Percentiles rank a stretch among this genome's conserved stretches.
Conservation (phyloP, 768 basidiomycete genomes). For the Boletellus emodensis region DNA sequence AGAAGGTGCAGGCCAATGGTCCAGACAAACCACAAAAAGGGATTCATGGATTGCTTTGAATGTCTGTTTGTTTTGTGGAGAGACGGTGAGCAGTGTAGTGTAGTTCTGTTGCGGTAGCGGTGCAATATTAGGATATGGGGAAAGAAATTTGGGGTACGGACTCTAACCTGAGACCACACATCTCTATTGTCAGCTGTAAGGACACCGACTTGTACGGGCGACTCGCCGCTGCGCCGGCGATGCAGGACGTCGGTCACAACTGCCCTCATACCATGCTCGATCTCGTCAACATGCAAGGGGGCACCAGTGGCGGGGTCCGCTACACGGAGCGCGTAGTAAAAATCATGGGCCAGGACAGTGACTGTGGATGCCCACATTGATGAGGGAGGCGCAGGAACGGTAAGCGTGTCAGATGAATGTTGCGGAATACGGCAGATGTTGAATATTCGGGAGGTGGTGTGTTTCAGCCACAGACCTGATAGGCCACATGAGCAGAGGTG, state of each 20-base stretch:
- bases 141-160: neutral
- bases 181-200: slow-evolving; percentile 81
- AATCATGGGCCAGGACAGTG: slow-evolving; percentile 69
- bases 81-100: slow-evolving; percentile 60
- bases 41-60: slow-evolving; percentile 68
- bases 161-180: slow-evolving; percentile 68
- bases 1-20: slow-evolving; percentile 53
- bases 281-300: slow-evolving; percentile 34
- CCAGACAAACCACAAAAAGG: slow-evolving; percentile 77
- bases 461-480: slow-evolving; percentile 61
- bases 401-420: slow-evolving; percentile 57
- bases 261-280: slow-evolving; percentile 44
- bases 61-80: slow-evolving; percentile 56
- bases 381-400: slow-evolving; percentile 40
- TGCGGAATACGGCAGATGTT: slow-evolving; percentile 75
- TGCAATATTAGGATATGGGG: neutral
- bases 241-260: slow-evolving; percentile 55
- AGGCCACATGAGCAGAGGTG: neutral
- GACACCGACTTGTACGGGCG: slow-evolving; percentile 58
- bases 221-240: slow-evolving; percentile 50
- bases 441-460: slow-evolving; percentile 60
- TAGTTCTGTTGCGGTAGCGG: slow-evolving; percentile 49
- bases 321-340: slow-evolving; percentile 74
- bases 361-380: slow-evolving; percentile 46
- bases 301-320: slow-evolving; percentile 31